Evolutionary conservation across 2,329 filamentous ascomycete genomes (phyloP).

Genomic region (Fusarium ramigenum): DNA sequence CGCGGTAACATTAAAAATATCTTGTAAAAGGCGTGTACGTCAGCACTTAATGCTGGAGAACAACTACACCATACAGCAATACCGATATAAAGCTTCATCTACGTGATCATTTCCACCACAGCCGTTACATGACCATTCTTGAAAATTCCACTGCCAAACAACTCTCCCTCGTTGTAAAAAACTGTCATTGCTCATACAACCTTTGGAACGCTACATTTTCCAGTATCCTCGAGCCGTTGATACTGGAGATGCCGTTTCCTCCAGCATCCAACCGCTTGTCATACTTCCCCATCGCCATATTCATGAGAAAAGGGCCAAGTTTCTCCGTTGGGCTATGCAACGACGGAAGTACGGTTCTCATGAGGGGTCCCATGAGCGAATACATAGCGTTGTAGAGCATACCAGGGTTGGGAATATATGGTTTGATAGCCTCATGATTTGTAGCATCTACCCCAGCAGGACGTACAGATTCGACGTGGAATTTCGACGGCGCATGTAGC

Average conservation of each 20-base stretch:
- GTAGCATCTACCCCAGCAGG: constrained; percentile 24
- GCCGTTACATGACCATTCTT: too few species aligned
- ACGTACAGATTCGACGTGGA: constrained; percentile 22
- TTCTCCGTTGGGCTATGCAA: constrained; percentile 26
- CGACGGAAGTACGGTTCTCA: not conserved
- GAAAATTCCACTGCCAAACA: not conserved
- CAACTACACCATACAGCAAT: not conserved
- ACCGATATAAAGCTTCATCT: not conserved
- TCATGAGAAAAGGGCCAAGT: constrained; percentile 21
- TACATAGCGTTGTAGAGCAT: not conserved
- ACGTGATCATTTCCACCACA: too few species aligned
- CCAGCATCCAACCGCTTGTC: constrained; percentile 5
- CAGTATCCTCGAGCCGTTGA: constrained; percentile 22
- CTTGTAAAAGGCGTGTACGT: not conserved
- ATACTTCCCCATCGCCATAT: constrained; percentile 28
- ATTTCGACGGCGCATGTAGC: not conserved
- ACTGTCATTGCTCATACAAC: not conserved
- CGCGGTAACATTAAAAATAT: not conserved
- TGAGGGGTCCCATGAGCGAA: not conserved
- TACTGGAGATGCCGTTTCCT: constrained; percentile 4
- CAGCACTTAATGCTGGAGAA: not conserved
- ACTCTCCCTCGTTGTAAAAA: too few species aligned
- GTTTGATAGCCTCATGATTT: constrained; percentile 22
- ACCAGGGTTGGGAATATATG: constrained; percentile 15
- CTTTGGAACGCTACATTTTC: constrained; percentile 25